Evolutionary conservation across 305 asterid genomes (phyloP).

Genomic region (Solanum hybrid): DNA sequence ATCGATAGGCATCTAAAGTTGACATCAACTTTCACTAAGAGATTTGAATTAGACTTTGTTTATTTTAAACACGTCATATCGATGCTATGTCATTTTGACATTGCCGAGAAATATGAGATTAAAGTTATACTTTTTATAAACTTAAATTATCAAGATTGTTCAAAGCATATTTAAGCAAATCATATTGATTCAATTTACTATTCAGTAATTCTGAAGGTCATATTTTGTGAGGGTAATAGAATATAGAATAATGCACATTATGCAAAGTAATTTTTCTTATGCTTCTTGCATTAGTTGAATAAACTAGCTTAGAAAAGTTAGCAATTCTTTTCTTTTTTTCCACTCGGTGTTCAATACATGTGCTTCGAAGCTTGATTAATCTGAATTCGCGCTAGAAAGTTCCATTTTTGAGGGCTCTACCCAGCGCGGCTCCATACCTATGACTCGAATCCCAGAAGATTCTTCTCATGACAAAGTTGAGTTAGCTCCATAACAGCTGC

Average conservation of each 20-base stretch:
- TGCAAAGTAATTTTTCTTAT: not conserved
- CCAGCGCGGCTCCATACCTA: not conserved
- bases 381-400: not conserved
- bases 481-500: not conserved
- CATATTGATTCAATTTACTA: not conserved
- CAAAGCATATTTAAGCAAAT: not conserved
- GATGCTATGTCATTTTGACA: not conserved
- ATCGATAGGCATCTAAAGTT: not conserved
- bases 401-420: not conserved
- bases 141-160: not conserved
- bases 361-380: not conserved
- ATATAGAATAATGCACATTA: not conserved
- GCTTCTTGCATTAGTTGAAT: not conserved
- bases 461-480: slow-evolving; percentile 1
- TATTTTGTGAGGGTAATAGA: not conserved
- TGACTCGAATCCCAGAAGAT: not conserved
- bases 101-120: not conserved
- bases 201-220: not conserved
- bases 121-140: too few species aligned
- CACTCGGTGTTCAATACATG: not conserved
- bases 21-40: not conserved
- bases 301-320: not conserved
- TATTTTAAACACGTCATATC: too few species aligned
- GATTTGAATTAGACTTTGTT: not conserved
- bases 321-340: not conserved